Conservation (phyloP, 75 land plant species). For the Chamaecyparis obtusa region DNA sequence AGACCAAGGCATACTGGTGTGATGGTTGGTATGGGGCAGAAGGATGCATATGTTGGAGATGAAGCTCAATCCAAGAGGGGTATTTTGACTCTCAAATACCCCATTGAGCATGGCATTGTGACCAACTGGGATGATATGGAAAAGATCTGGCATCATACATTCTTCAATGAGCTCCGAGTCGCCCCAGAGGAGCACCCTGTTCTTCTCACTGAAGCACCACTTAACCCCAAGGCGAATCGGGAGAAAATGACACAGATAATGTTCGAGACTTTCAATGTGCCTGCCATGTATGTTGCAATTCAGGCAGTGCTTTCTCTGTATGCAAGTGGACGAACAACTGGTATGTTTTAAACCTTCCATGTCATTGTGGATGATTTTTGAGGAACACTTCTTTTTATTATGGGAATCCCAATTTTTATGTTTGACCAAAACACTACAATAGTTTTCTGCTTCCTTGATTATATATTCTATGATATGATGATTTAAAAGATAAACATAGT, state of each 20-base stretch:
- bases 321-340: conserved; percentile 65
- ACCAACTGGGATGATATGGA: conserved; percentile 67
- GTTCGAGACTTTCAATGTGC: conserved; percentile 58
- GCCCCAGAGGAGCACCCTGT: conserved; percentile 63
- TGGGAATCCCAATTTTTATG: background rate
- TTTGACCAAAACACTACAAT: background rate
- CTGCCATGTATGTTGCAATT: conserved; percentile 55
- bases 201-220: conserved; percentile 49
- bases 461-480: no score
- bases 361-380: background rate
- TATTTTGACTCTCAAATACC: conserved; percentile 36
- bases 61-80: conserved; percentile 53
- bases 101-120: conserved; percentile 51
- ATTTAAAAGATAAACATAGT: no score
- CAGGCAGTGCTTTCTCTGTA: conserved; percentile 49
- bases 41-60: conserved; percentile 67
- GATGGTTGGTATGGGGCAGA: conserved; percentile 47
- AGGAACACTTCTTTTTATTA: background rate
- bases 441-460: no score
- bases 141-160: conserved; percentile 63
- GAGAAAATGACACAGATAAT: conserved; percentile 67
- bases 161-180: conserved; percentile 53
- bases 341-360: conserved; percentile 24
- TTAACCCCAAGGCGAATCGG: conserved; percentile 53
- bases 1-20: conserved; percentile 46